phyloP scores from a whole-genome alignment of 306 rosid species.

The Quercus glauca region DNA sequence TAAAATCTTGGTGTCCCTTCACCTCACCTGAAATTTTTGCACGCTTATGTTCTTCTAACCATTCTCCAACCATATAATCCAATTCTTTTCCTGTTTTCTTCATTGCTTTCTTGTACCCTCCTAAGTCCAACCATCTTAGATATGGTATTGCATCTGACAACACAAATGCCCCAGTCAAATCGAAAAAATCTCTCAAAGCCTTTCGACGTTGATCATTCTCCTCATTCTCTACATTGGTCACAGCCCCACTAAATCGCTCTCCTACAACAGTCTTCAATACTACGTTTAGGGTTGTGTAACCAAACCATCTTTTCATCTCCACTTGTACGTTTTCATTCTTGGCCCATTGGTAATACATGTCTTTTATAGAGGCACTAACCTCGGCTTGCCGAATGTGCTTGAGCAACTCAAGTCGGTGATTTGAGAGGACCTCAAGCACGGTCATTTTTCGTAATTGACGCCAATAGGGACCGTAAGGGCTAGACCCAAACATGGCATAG shows the following conservation, averaged over 20 bases:
- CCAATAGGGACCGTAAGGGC: conserved; percentile 28
- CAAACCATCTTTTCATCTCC: conserved; percentile 42
- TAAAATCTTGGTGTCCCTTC: conserved; percentile 15
- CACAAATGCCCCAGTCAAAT: background rate
- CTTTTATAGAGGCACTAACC: background rate
- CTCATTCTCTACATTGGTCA: background rate
- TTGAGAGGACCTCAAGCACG: conserved; percentile 16
- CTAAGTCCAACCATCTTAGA: conserved; percentile 33
- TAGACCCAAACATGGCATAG: conserved; percentile 22
- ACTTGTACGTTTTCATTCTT: background rate
- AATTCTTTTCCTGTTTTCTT: conserved; percentile 15
- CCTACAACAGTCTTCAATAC: conserved; percentile 20
- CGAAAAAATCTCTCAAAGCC: conserved; percentile 8
- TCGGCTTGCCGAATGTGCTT: conserved; percentile 7
- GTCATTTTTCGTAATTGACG: conserved; percentile 28
- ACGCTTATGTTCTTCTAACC: conserved; percentile 28
- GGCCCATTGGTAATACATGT: background rate
- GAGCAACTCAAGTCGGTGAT: conserved; percentile 15
- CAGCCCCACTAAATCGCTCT: conserved; percentile 10
- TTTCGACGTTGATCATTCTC: background rate
- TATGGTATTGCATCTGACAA: conserved; percentile 19
- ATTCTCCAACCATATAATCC: background rate
- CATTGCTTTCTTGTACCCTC: conserved; percentile 30
- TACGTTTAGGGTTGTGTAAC: conserved; percentile 13
- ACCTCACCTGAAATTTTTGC: background rate